Evolutionary conservation across 768 basidiomycete species (phyloP).

Genomic region (Mrakia blollopis): DNA sequence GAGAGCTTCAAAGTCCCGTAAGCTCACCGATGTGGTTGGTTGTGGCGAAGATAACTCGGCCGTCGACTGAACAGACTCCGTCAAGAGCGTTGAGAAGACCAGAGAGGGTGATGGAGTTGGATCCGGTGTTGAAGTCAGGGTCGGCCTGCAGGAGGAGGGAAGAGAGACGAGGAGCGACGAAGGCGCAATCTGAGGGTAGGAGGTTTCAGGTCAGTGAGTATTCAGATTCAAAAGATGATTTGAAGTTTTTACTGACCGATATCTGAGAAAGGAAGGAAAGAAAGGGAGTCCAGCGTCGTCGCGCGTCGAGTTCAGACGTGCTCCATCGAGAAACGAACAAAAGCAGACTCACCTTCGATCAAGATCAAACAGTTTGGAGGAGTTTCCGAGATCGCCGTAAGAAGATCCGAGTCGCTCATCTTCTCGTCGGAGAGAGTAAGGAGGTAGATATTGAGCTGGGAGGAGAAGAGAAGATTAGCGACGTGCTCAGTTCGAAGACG

Average conservation of each 20-base stretch:
- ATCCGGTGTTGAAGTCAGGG: neutral
- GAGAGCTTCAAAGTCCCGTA: too few species aligned
- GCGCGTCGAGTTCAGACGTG: too few species aligned
- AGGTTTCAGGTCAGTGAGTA: slow-evolving; percentile 50
- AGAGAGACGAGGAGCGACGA: slow-evolving; percentile 48
- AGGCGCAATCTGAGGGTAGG: slow-evolving; percentile 69
- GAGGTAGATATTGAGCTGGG: slow-evolving; percentile 60
- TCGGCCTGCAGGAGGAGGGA: neutral
- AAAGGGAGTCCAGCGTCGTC: neutral
- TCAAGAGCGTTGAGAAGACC: slow-evolving; percentile 75
- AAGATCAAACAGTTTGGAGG: neutral
- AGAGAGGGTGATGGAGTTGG: slow-evolving; percentile 55
- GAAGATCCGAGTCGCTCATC: slow-evolving; percentile 60
- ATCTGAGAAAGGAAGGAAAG: neutral
- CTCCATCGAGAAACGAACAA: too few species aligned
- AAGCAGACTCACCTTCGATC: too few species aligned
- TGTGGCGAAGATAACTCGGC: slow-evolving; percentile 72
- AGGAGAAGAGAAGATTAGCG: too few species aligned
- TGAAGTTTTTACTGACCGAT: too few species aligned
- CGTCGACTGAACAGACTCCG: slow-evolving; percentile 72
- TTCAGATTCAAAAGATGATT: too few species aligned
- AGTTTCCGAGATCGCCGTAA: neutral
- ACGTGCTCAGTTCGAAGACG: too few species aligned
- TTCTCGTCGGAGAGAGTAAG: slow-evolving; percentile 59
- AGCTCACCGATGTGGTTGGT: slow-evolving; percentile 40